A percentile compares a stretch with the other conserved stretches of the same genome.
Evolutionary conservation across 2,329 filamentous ascomycete species (phyloP).

Genomic region (Talaromyces funiculosus): DNA sequence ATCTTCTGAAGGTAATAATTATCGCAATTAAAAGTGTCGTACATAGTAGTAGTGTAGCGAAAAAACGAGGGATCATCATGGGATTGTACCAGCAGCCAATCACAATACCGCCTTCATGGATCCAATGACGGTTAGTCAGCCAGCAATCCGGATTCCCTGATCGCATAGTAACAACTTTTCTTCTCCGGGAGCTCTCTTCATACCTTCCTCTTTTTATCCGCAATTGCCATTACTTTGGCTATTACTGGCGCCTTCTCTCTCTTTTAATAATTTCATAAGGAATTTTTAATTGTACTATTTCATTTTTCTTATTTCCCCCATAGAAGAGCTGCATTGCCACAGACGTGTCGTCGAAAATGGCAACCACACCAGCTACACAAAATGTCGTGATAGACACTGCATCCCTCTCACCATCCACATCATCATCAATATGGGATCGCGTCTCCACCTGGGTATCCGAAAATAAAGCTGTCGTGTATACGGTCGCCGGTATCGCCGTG

Average conservation of each 20-base stretch:
- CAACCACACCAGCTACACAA: constrained; percentile 5
- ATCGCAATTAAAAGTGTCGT: not conserved
- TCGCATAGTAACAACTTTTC: constrained; percentile 10
- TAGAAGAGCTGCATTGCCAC: not conserved
- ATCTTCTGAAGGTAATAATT: too few species aligned
- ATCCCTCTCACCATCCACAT: constrained; percentile 41
- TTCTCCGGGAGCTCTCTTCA: not conserved
- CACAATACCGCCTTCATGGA: not conserved
- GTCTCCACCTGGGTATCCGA: constrained; percentile 88
- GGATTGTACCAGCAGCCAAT: not conserved
- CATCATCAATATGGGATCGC: constrained; percentile 78
- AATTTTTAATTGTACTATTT: constrained; percentile 11
- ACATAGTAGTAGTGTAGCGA: not conserved
- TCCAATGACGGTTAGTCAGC: not conserved
- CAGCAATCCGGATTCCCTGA: constrained; percentile 4
- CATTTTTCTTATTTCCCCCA: not conserved
- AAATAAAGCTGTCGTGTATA: constrained; percentile 93
- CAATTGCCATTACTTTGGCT: constrained; percentile 7
- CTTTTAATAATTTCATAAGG: not conserved
- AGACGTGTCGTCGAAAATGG: constrained; percentile 1
- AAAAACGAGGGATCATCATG: not conserved
- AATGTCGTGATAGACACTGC: constrained; percentile 19
- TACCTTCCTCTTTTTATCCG: not conserved
- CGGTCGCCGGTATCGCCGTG: constrained; percentile 87
- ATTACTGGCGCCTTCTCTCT: not conserved